phyloP scores from a whole-genome alignment of 129 eudicot species.

The Saussurea involucrata region DNA sequence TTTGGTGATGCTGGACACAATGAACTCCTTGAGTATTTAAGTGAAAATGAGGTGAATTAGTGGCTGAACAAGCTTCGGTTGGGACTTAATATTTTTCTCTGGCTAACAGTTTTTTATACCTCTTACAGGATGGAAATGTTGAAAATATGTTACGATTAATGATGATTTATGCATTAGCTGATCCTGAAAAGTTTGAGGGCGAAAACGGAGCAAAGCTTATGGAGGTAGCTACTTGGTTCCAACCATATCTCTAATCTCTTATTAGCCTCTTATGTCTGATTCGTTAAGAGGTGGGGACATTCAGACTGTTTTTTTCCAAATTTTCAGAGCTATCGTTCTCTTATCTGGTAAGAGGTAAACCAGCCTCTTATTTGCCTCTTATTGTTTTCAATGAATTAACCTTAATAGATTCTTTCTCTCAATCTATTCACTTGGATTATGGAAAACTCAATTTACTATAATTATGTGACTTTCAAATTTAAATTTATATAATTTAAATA shows the following conservation, averaged over 20 bases:
- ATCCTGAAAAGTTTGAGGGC: conserved; percentile 88
- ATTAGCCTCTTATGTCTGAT: too few relatives aligned
- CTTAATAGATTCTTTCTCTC: too few relatives aligned
- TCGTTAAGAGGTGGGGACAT: too few relatives aligned
- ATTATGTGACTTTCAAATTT: too few relatives aligned
- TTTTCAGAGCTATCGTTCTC: too few relatives aligned
- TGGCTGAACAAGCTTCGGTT: conserved; percentile 9
- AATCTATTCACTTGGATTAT: too few relatives aligned
- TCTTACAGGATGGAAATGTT: conserved; percentile 43
- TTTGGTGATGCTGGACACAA: conserved; percentile 98
- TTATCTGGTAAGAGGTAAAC: too few relatives aligned
- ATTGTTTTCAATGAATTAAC: too few relatives aligned
- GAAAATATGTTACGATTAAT: conserved; percentile 73
- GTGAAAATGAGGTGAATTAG: conserved; percentile 57
- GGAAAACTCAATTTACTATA: too few relatives aligned
- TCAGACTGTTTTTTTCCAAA: too few relatives aligned
- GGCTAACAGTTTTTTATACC: conserved; percentile 11
- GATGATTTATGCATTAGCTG: conserved; percentile 83
- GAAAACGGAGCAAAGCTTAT: conserved; percentile 75
- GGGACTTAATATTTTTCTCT: neutral
- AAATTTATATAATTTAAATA: too few relatives aligned
- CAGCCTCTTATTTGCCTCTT: too few relatives aligned
- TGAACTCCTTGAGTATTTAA: conserved; percentile 64
- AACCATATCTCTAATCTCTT: neutral
- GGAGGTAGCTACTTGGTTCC: conserved; percentile 55